Evolutionary conservation across 352 stramenopile genomes (phyloP).

Genomic region (Pilasporangium apinafurcum): DNA sequence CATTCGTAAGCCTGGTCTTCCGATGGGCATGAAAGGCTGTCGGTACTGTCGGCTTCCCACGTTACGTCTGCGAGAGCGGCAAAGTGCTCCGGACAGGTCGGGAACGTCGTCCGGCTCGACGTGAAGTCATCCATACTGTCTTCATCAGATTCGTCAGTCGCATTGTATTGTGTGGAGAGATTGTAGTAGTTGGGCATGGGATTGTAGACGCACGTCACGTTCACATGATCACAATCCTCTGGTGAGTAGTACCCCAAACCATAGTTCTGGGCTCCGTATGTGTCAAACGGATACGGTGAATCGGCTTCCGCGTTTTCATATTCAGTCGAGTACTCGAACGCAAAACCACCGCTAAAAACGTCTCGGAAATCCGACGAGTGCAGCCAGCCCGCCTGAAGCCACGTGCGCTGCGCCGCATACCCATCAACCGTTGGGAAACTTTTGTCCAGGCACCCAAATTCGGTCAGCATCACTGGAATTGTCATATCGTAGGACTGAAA

Average conservation of each 20-base stretch:
- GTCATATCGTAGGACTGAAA: conserved; percentile 53
- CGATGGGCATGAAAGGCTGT: too few species aligned
- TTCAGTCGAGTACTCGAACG: conserved; percentile 83
- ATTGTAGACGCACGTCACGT: conserved; percentile 51
- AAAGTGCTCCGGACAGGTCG: conserved; percentile 13
- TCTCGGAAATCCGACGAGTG: conserved; percentile 32
- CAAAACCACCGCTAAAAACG: conserved; percentile 66
- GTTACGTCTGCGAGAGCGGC: conserved; percentile 21
- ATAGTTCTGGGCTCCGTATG: conserved; percentile 64
- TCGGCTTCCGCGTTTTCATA: conserved; percentile 46
- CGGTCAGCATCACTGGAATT: conserved; percentile 74
- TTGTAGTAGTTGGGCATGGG: conserved; percentile 76
- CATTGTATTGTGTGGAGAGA: conserved; percentile 50
- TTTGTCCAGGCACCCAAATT: conserved; percentile 72
- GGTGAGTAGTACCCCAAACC: conserved; percentile 80
- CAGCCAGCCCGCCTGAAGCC: conserved; percentile 56
- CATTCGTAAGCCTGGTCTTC: too few species aligned
- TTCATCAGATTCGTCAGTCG: conserved; percentile 23
- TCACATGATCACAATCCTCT: conserved; percentile 54
- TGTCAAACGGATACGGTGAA: background rate
- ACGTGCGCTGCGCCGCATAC: conserved; percentile 66
- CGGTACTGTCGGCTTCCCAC: too few species aligned
- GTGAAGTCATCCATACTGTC: conserved; percentile 23
- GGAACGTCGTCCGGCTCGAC: conserved; percentile 12
- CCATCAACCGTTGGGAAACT: conserved; percentile 44